These are phyloP conservation scores for Lipomyces mesembrius DNA, from an alignment of 805 yeast genomes.

Conservation along the genomic window DNA sequence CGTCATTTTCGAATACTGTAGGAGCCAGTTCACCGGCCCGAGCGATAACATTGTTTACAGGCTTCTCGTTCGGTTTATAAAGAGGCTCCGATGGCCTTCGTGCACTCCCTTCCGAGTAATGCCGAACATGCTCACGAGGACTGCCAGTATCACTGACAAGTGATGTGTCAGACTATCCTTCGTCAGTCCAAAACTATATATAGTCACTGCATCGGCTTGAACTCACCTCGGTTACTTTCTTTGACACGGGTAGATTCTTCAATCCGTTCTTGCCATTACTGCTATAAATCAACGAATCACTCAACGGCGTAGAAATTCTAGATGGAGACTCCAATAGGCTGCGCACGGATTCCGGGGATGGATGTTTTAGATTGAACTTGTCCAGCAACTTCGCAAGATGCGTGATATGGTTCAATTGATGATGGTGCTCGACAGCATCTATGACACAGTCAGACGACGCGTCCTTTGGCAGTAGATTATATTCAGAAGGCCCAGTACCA, in stretches of 20 bases:
- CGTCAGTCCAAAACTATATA: not conserved
- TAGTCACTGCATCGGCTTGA: not conserved
- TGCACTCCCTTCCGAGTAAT: not conserved
- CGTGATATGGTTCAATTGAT: conserved; percentile 13
- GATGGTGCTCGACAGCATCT: not conserved
- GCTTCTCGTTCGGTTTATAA: not conserved
- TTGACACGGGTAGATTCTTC: not conserved
- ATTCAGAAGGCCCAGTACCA: not conserved
- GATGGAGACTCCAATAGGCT: not conserved
- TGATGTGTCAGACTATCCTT: not conserved
- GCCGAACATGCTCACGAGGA: not conserved
- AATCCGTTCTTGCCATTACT: not conserved
- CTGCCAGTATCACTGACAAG: not conserved
- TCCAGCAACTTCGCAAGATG: conserved; percentile 29
- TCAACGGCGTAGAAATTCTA: conserved; percentile 6
- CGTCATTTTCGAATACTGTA: not conserved
- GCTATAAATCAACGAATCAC: conserved; percentile 7
- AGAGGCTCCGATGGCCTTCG: too few relatives aligned
- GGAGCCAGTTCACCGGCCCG: not conserved
- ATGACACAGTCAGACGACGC: not conserved
- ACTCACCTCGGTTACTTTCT: not conserved
- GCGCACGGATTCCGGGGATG: not conserved
- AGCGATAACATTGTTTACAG: not conserved
- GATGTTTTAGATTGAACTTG: conserved; percentile 19
- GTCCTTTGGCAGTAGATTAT: not conserved